phyloP scores from a whole-genome alignment of 2,329 filamentous ascomycete genomes.

The Phaeomoniella chlamydospora region DNA sequence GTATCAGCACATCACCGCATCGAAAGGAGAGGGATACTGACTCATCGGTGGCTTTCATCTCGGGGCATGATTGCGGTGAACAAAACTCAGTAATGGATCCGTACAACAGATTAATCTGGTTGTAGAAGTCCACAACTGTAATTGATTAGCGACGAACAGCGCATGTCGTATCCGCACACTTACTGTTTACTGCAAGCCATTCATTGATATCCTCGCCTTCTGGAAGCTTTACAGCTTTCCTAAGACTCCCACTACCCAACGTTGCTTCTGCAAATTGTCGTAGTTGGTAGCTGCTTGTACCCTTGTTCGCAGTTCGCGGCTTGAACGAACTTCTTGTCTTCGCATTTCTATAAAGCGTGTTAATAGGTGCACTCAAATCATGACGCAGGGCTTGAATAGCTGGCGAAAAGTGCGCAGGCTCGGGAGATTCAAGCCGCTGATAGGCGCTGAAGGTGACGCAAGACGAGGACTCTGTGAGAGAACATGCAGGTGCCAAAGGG shows the following conservation, averaged over 20 bases:
- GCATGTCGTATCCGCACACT: constrained; percentile 1
- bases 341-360: constrained; percentile 50
- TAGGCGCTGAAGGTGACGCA: constrained; percentile 15
- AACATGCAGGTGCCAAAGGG: constrained; percentile 13
- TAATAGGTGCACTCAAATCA: constrained; percentile 16
- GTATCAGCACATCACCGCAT: constrained; percentile 6
- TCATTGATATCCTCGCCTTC: constrained; percentile 97
- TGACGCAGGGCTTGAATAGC: constrained; percentile 15
- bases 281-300: constrained; percentile 81
- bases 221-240: constrained; percentile 91
- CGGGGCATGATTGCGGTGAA: constrained; percentile 88
- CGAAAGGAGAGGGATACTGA: constrained; percentile 28
- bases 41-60: constrained; percentile 99
- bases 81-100: constrained; percentile 99
- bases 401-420: constrained; percentile 7
- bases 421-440: constrained; percentile 9
- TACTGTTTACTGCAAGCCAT: constrained; percentile 96
- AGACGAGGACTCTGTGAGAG: constrained; percentile 13
- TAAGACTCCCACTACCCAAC: constrained; percentile 80
- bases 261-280: constrained; percentile 98
- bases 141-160: constrained; percentile 12
- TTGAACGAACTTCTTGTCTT: constrained; percentile 84
- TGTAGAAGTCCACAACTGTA: constrained; percentile 97
- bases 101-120: constrained; percentile 97
- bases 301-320: constrained; percentile 69